Conservation (phyloP, 306 rosid genomes). For the Medicago arabica region DNA sequence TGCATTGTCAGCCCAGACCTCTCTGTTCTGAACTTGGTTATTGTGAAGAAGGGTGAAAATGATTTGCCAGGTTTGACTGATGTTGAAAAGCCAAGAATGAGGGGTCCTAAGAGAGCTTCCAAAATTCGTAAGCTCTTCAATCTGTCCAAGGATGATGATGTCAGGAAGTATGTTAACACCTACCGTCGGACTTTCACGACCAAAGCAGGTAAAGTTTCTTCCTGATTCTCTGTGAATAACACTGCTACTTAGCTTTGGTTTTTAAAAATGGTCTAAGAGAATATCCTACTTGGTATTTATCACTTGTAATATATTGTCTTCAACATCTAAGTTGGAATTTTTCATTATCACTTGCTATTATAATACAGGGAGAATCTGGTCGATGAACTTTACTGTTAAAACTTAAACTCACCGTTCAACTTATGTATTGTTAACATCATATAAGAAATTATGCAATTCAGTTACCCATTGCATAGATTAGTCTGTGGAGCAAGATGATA, state of each 20-base stretch:
- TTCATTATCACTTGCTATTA: not conserved
- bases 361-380: not conserved
- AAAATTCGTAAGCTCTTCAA: constrained; percentile 51
- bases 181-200: constrained; percentile 47
- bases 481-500: not conserved
- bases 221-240: not conserved
- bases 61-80: constrained; percentile 51
- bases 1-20: constrained; percentile 55
- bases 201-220: constrained; percentile 43
- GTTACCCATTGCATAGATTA: not conserved
- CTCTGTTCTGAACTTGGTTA: constrained; percentile 50
- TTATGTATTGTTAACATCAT: not conserved
- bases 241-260: constrained; percentile 6
- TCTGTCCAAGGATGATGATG: constrained; percentile 51
- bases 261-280: not conserved
- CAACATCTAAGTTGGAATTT: not conserved
- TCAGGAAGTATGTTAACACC: constrained; percentile 54
- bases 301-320: not conserved
- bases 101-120: constrained; percentile 53
- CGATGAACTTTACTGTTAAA: not conserved
- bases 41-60: constrained; percentile 50
- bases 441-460: not conserved
- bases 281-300: not conserved
- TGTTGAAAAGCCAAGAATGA: constrained; percentile 53
- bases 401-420: not conserved